phyloP scores from a whole-genome alignment of 176 grass and related monocot species.

The Typha latifolia region DNA sequence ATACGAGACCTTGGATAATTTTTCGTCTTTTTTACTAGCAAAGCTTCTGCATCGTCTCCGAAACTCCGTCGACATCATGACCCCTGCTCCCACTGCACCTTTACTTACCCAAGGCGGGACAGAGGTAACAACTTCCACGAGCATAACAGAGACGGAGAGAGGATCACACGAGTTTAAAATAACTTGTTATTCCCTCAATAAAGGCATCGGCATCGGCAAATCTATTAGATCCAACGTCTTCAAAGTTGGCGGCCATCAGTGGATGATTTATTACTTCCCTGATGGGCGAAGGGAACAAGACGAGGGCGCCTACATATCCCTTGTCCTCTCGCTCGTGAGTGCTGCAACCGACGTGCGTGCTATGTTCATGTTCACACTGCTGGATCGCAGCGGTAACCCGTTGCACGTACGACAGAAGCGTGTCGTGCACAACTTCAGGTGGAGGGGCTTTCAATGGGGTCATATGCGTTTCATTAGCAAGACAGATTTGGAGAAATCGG shows the following conservation, averaged over 20 bases:
- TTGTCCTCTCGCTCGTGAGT: conserved; percentile 17
- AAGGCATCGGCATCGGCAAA: conserved; percentile 22
- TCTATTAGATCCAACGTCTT: conserved; percentile 27
- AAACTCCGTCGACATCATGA: too few relatives aligned
- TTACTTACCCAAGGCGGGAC: too few relatives aligned
- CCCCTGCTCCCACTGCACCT: too few relatives aligned
- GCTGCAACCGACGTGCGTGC: conserved; percentile 10
- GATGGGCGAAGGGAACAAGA: conserved; percentile 9
- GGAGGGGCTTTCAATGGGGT: too few relatives aligned
- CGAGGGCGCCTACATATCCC: neutral
- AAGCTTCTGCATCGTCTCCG: too few relatives aligned
- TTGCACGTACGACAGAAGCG: too few relatives aligned
- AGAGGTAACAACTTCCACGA: neutral
- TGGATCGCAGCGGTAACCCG: conserved; percentile 14
- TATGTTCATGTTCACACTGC: conserved; percentile 28
- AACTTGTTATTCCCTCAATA: conserved; percentile 23
- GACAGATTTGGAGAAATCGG: conserved; percentile 12
- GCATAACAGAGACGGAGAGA: conserved; percentile 4
- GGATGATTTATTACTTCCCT: conserved; percentile 33
- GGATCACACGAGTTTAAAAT: conserved; percentile 29
- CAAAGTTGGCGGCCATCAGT: conserved; percentile 24
- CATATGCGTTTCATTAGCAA: neutral
- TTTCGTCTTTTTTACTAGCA: too few relatives aligned
- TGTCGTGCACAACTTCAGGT: too few relatives aligned
- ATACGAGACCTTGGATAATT: too few relatives aligned